phyloP scores from a whole-genome alignment of 306 rosid species.

The Quercus suber region DNA sequence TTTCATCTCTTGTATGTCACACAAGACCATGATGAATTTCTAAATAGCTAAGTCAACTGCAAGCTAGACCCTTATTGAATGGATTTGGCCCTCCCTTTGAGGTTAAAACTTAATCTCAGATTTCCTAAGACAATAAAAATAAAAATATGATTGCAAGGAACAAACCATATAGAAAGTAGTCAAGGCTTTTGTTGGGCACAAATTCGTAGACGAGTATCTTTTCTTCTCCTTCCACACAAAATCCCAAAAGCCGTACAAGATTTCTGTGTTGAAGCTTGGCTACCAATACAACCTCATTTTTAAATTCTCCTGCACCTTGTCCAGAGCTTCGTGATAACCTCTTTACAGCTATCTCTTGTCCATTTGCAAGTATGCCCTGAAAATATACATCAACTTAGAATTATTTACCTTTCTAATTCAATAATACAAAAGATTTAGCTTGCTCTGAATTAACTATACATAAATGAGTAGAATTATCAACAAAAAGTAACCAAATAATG shows the following conservation, averaged over 20 bases:
- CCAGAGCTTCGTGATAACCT: conserved; percentile 33
- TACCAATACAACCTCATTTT: conserved; percentile 36
- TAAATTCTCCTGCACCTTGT: conserved; percentile 36
- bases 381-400: not conserved
- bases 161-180: conserved; percentile 18
- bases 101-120: not conserved
- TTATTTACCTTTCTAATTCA: not conserved
- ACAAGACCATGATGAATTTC: not conserved
- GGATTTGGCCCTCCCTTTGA: not conserved
- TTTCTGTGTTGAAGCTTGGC: conserved; percentile 33
- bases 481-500: not conserved
- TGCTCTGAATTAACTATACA: too few species aligned
- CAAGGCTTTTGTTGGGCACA: conserved; percentile 37
- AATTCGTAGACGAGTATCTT: conserved; percentile 39
- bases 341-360: conserved; percentile 31
- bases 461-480: not conserved
- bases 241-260: conserved; percentile 15
- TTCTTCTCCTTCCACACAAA: conserved; percentile 36
- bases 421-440: too few species aligned
- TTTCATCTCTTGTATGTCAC: not conserved
- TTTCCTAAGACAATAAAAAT: not conserved
- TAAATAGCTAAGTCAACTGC: not conserved
- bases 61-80: not conserved
- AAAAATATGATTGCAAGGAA: too few species aligned
- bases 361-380: conserved; percentile 30